Evolutionary conservation across 2,329 filamentous ascomycete species (phyloP), one percentile per base, ranked within the genome.

Genomic region (Monosporascus sp.): DNA sequence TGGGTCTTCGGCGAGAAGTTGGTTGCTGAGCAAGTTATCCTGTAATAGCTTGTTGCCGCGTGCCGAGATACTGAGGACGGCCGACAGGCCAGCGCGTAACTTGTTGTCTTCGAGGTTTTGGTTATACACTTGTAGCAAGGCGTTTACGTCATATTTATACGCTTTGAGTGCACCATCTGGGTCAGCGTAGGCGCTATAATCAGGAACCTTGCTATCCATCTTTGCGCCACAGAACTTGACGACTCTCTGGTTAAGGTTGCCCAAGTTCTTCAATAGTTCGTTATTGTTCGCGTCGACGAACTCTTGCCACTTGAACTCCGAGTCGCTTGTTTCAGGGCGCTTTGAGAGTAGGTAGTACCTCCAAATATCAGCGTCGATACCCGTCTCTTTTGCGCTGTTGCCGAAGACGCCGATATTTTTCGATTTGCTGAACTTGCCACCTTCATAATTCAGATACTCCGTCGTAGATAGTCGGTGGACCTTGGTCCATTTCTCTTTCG

Each of bases 371-470:
- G 90, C 78, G 17, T 87, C 82, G 18, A 97, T 81, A 20, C 90
- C 91, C 8, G 90, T 96, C 52, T 95, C 86, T 71, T 88, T 88
- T 47, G 90, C 92, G 64, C 89, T 90, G 72, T 89, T 92, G 49
- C 92, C 92, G 65, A 97, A 97, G 1, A 97, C 92, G 63, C 92
- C 92, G 38, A 97, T 82, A 35, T 88, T 89, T 63, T 90, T 82
- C 49, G 89, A 94, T 73, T 97, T 97, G 68, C 87, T 92, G 75
- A 97, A 97, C 69, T 97, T 97, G 60, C 89, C 89, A 55, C 84
- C 83, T 69, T 94, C 89, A 65, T 94, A 94, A 74, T 93, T 92
- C 59, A 94, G 78, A 64, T 94, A 92, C 68, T 97, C 92, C 1
- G 91, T 94, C 1, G 91, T 92, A 8, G 89, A 94, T 49, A 97